phyloP scores from a whole-genome alignment of 148 eudicot genomes.

The Amaranthus cruentus region DNA sequence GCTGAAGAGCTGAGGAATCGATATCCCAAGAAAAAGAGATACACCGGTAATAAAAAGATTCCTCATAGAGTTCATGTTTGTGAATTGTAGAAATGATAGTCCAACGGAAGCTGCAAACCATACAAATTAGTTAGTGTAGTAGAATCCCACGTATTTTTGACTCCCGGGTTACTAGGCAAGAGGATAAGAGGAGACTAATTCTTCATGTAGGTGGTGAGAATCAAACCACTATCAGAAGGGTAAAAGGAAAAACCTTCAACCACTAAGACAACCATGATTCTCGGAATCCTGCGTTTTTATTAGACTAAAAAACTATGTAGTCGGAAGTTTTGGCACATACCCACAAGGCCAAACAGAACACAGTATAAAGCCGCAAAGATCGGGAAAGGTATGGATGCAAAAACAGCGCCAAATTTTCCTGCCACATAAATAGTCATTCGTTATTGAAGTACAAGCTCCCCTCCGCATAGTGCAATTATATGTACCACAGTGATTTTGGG shows the following conservation, averaged over 20 bases:
- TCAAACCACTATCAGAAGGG: too few species aligned
- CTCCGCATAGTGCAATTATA: too few species aligned
- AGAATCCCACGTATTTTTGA: too few species aligned
- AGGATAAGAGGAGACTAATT: too few species aligned
- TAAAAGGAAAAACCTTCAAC: too few species aligned
- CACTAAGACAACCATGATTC: too few species aligned
- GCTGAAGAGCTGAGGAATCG: constrained; percentile 78
- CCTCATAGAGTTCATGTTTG: constrained; percentile 99
- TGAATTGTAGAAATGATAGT: constrained; percentile 93
- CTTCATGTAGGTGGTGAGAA: too few species aligned
- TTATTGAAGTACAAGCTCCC: neutral
- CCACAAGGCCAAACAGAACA: constrained; percentile 85
- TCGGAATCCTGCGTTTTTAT: too few species aligned
- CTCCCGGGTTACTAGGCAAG: too few species aligned
- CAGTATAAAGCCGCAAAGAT: constrained; percentile 86
- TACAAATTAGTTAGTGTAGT: neutral
- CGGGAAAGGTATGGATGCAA: constrained; percentile 93
- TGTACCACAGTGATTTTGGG: too few species aligned
- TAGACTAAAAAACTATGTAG: neutral
- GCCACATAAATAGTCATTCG: constrained; percentile 27
- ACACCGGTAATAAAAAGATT: constrained; percentile 86
- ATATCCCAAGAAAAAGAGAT: constrained; percentile 92
- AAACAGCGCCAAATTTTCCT: constrained; percentile 99
- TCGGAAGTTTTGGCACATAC: constrained; percentile 36
- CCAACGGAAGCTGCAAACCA: constrained; percentile 85